Conservation (phyloP, 495 filamentous ascomycete species). For the Penicillium subrubescens region DNA sequence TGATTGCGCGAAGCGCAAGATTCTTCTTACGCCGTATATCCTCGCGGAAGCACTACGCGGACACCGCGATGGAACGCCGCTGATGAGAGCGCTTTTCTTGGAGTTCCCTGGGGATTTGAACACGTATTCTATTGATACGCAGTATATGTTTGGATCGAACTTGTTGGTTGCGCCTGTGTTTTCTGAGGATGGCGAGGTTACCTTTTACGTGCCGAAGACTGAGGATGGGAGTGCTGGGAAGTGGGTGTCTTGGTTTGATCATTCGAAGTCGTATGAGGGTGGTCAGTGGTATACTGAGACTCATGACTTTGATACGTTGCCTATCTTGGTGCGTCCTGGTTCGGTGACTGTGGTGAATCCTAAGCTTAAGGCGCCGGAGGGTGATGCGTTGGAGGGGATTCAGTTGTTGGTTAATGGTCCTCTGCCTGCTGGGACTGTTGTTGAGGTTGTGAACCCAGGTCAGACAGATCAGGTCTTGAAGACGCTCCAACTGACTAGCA, state of each 20-base stretch:
- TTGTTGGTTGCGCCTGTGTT: conserved; percentile 65
- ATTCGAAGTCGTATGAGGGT: conserved; percentile 40
- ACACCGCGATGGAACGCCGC: conserved; percentile 49
- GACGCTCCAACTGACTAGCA: conserved; percentile 21
- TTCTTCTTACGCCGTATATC: conserved; percentile 64
- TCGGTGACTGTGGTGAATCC: conserved; percentile 40
- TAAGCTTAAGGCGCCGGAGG: conserved; percentile 36
- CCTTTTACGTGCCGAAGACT: conserved; percentile 59
- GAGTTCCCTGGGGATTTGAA: conserved; percentile 68
- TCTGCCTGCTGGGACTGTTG: conserved; percentile 20
- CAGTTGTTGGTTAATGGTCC: conserved; percentile 43
- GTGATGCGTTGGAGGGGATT: conserved; percentile 39
- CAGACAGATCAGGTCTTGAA: conserved; percentile 38
- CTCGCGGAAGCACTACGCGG: conserved; percentile 55
- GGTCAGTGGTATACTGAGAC: conserved; percentile 48
- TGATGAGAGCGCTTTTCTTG: conserved; percentile 63
- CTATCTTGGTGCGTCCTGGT: conserved; percentile 42
- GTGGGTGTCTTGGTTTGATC: conserved; percentile 55
- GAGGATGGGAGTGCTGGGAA: conserved; percentile 43
- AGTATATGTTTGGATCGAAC: conserved; percentile 65
- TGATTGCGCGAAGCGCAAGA: conserved; percentile 61
- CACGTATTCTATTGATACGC: conserved; percentile 62
- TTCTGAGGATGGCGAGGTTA: conserved; percentile 56
- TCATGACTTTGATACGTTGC: conserved; percentile 45
- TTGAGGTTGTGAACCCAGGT: conserved; percentile 41